A percentile compares a stretch with the other conserved stretches of the same genome.
These are phyloP conservation scores for Rhynchospora tenuis DNA, from an alignment of 176 grass and related monocot genomes.

Conservation along the genomic window DNA sequence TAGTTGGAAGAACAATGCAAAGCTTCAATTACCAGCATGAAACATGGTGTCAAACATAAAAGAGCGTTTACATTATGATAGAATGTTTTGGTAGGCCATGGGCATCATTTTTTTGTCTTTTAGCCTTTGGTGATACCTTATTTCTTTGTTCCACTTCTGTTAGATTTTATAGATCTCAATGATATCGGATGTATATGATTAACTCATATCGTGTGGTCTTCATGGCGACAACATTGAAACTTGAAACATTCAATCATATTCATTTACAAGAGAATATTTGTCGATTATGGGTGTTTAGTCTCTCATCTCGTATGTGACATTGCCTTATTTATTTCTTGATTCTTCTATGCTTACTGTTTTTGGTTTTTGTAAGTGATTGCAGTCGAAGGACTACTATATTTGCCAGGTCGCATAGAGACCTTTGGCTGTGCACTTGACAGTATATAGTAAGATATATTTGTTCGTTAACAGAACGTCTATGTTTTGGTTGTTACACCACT, in stretches of 20 bases:
- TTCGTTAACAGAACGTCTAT: background rate
- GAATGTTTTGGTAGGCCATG: constrained; percentile 9
- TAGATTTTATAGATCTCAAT: background rate
- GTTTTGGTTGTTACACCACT: background rate
- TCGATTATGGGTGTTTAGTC: background rate
- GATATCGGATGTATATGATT: constrained; percentile 1
- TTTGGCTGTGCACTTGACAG: background rate
- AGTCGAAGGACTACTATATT: background rate
- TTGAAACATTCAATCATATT: background rate
- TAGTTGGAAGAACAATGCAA: constrained; percentile 98
- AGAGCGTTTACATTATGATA: background rate
- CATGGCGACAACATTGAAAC: background rate
- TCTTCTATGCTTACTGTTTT: background rate
- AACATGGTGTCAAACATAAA: background rate
- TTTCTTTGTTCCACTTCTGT: constrained; percentile 6
- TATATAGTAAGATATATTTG: background rate
- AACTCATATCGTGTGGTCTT: background rate
- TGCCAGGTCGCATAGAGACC: background rate
- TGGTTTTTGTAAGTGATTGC: background rate
- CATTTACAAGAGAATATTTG: background rate
- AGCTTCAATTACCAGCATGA: constrained; percentile 89
- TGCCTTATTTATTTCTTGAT: background rate
- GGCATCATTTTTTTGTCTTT: background rate
- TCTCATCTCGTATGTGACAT: background rate
- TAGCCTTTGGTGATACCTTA: constrained; percentile 1